Evolutionary conservation across 805 yeast species (phyloP), one percentile per base, ranked within the genome.

Genomic region (Zygoascus bituminiphila): DNA sequence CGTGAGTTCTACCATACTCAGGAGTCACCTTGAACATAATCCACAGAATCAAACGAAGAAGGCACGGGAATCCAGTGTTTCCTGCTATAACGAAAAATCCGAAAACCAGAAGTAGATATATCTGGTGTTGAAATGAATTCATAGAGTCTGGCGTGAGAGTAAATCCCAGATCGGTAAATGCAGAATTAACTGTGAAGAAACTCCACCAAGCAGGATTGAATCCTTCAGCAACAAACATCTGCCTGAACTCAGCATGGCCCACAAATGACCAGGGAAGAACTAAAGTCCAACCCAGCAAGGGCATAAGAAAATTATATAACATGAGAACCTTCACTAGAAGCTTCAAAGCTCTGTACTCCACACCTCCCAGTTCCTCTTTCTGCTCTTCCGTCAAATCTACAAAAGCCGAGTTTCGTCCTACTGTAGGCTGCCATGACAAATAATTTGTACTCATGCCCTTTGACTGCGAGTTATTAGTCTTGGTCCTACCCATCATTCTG

Each of bases 341-440:
- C 60, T 88, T 88, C 50, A 86, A 74, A 0, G 99, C 88, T 40
- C 97, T 75, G 62, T 93, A 93, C 61, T 93, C 99, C 14, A 93
- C 96, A 44, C 98, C 99, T 35, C 98, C 99, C 35, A 93, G 68
- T 63, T 93, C 99, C 51, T 85, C 94, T 59, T 87, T 88, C 63
- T 93, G 98, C 21, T 76, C 81, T 33, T 81, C 86, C 2, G 87
- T 79, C 39, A 93, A 65, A 14, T 84, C 84, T 1, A 88, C 84
- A 70, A 93, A 93, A 0, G 89, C 82, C 0, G 98, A 91, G 65
- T 93, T 93, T 64, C 97, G 76, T 9, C 96, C 98, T 31, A 93
- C 76, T 0, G 93, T 85, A 2, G 98, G 97, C 26, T 76, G 76
- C 87, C 95, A 88, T 0, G 97, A 88, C 21, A 91, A 69, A 57